Evolutionary conservation across 257 asterid species (phyloP).

Genomic region (Lycium ferocissimum): DNA sequence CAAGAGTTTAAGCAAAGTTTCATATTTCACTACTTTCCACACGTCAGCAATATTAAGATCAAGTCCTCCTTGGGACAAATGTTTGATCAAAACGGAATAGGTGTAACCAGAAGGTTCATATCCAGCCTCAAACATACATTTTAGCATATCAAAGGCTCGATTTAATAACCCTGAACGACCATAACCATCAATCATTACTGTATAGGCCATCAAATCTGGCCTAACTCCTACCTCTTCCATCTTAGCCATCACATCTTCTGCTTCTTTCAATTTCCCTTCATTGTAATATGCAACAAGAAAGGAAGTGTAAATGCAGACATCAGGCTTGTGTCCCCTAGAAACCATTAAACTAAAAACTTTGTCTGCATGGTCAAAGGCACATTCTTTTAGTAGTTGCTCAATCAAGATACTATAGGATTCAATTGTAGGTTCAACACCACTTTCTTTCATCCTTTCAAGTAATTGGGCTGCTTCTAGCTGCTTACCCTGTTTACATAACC

Average conservation of each 20-base stretch:
- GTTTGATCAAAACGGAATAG: conserved; percentile 68
- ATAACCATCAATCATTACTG: conserved; percentile 75
- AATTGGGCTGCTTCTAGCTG: conserved; percentile 54
- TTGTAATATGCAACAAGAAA: conserved; percentile 79
- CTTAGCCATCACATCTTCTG: conserved; percentile 59
- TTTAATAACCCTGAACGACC: conserved; percentile 65
- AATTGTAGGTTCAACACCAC: conserved; percentile 58
- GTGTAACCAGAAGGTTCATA: conserved; percentile 70
- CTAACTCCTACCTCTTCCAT: conserved; percentile 58
- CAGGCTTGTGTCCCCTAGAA: conserved; percentile 63
- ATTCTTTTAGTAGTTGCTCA: conserved; percentile 65
- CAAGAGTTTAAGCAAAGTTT: conserved; percentile 57
- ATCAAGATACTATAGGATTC: conserved; percentile 66
- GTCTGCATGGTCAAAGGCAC: conserved; percentile 62
- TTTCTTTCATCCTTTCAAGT: conserved; percentile 57
- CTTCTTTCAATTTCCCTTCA: conserved; percentile 71
- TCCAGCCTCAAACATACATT: conserved; percentile 64
- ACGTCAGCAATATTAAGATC: conserved; percentile 62
- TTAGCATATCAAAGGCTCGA: conserved; percentile 59
- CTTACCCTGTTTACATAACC: conserved; percentile 63
- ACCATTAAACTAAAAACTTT: conserved; percentile 54
- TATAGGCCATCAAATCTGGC: conserved; percentile 71
- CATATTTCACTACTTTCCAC: conserved; percentile 70
- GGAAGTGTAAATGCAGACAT: conserved; percentile 76
- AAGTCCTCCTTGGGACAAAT: conserved; percentile 49